Percentiles rank a stretch among this genome's conserved stretches.
These are phyloP conservation scores for Thalassiosira hispida DNA, from an alignment of 352 stramenopile species.

Conservation along the genomic window DNA sequence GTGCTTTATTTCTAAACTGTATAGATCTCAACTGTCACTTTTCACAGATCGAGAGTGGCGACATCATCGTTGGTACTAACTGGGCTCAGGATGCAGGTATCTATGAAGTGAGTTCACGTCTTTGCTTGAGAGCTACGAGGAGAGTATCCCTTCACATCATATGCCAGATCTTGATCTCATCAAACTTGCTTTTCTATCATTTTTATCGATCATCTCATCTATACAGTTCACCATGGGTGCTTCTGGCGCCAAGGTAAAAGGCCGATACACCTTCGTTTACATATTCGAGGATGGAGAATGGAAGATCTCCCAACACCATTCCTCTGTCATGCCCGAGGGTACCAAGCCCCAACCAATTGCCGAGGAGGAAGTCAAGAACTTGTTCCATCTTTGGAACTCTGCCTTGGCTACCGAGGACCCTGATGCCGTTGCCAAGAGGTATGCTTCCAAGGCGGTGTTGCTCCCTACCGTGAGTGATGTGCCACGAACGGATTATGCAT, in stretches of 20 bases:
- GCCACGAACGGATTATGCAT: constrained; percentile 27
- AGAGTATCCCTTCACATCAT: no score
- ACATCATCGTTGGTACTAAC: no score
- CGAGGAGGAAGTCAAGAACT: constrained; percentile 37
- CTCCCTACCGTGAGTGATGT: constrained; percentile 34
- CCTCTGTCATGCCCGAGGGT: constrained; percentile 57
- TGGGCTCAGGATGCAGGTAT: no score
- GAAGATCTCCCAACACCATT: constrained; percentile 76
- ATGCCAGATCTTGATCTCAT: no score
- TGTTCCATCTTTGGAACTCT: constrained; percentile 69
- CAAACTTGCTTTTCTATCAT: no score
- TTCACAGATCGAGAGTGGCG: no score
- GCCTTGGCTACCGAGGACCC: constrained; percentile 44
- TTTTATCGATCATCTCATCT: neutral
- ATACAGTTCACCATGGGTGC: constrained; percentile 38
- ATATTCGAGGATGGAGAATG: constrained; percentile 63
- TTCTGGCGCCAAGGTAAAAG: constrained; percentile 49
- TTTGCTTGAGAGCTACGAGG: no score
- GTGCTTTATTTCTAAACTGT: no score
- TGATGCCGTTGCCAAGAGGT: constrained; percentile 20
- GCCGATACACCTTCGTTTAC: constrained; percentile 71
- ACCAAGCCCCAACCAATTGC: constrained; percentile 17
- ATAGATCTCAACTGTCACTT: no score
- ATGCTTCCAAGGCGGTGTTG: constrained; percentile 25
- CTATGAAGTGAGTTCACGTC: no score